phyloP scores from a whole-genome alignment of 495 filamentous ascomycete genomes.

The Antarctomyces pellizariae region DNA sequence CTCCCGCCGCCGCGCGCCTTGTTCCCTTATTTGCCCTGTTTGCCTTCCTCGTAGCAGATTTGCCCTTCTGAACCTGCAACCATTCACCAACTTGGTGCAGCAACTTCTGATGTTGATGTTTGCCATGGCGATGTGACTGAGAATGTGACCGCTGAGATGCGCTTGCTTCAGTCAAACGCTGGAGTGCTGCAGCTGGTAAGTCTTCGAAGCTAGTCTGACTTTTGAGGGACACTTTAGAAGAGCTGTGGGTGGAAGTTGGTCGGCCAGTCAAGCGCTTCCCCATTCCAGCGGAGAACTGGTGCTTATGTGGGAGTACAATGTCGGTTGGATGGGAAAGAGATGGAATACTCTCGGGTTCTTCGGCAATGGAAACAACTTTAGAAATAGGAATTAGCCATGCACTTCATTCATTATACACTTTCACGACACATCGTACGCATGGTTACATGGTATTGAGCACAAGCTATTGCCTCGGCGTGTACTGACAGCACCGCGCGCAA shows the following conservation, averaged over 20 bases:
- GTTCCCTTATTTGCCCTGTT: conserved; percentile 4
- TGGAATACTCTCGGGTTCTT: conserved; percentile 12
- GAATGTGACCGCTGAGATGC: conserved; percentile 5
- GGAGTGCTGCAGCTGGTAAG: conserved; percentile 1
- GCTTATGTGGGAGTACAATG: conserved; percentile 5
- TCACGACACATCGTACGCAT: background rate
- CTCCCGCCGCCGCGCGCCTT: background rate
- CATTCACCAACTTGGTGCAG: conserved; percentile 54
- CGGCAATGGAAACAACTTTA: conserved; percentile 14
- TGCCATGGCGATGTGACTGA: conserved; percentile 13
- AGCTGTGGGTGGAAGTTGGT: conserved; percentile 4
- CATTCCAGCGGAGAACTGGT: conserved; percentile 9
- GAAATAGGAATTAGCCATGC: too few relatives aligned
- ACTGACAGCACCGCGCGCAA: background rate
- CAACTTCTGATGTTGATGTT: conserved; percentile 25
- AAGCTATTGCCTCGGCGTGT: background rate
- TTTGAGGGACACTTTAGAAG: conserved; percentile 7
- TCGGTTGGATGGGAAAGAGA: conserved; percentile 4
- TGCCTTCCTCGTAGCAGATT: conserved; percentile 14
- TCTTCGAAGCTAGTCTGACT: conserved; percentile 10
- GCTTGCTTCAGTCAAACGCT: conserved; percentile 3
- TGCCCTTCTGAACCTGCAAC: conserved; percentile 54
- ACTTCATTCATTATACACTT: background rate
- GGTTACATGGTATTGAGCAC: conserved; percentile 1
- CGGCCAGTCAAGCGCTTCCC: conserved; percentile 12